Conservation (phyloP, 225 moss, liverwort and hornwort genomes). For the Bryum argenteum region DNA sequence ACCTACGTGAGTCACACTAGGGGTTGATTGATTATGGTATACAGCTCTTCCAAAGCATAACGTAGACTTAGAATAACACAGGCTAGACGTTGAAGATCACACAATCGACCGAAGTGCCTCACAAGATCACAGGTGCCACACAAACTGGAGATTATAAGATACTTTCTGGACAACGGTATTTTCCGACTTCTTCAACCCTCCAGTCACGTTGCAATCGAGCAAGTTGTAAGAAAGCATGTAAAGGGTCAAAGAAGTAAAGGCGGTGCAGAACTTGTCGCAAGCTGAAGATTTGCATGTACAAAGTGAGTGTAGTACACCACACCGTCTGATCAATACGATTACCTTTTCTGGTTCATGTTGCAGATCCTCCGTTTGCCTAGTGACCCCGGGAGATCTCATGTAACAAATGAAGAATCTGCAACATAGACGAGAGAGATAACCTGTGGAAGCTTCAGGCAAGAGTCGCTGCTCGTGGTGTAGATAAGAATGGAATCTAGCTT, state of each 20-base stretch:
- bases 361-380: conserved; percentile 39
- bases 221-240: background rate
- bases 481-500: background rate
- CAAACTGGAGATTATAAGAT: background rate
- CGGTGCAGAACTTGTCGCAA: background rate
- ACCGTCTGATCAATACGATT: conserved; percentile 6
- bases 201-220: background rate
- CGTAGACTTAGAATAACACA: background rate
- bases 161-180: background rate
- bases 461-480: background rate
- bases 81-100: background rate
- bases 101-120: background rate
- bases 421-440: conserved; percentile 43
- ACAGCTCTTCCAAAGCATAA: background rate
- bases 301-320: background rate
- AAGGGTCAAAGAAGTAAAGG: background rate
- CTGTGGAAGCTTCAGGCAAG: conserved; percentile 17
- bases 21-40: background rate
- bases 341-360: conserved; percentile 40
- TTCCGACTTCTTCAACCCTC: background rate
- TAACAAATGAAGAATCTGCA: conserved; percentile 46
- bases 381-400: background rate
- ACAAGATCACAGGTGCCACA: background rate
- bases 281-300: background rate
- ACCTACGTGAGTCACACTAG: too few species aligned